Conservation (phyloP, 1,284 basidiomycete genomes). For the Apiotrichum siamense region DNA sequence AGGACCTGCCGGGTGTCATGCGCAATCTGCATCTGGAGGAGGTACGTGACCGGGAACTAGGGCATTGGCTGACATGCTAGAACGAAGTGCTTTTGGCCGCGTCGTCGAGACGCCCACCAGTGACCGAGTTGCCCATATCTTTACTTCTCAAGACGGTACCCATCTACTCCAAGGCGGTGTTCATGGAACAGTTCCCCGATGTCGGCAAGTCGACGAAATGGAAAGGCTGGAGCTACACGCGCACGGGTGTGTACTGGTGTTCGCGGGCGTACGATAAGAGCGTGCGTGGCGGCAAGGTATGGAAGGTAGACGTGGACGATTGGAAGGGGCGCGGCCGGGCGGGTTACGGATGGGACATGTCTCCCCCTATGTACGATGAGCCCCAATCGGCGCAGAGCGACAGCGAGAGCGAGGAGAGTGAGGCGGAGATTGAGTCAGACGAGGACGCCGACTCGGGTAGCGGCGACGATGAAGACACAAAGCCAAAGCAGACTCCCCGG, state of each 20-base stretch:
- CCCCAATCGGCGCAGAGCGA: slow-evolving; percentile 1
- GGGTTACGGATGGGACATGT: slow-evolving; percentile 29
- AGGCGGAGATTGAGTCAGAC: slow-evolving; percentile 11
- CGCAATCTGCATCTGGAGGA: slow-evolving; percentile 39
- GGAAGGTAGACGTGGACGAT: slow-evolving; percentile 40
- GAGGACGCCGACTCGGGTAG: slow-evolving; percentile 3
- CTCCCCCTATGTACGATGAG: slow-evolving; percentile 12
- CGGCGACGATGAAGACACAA: not conserved
- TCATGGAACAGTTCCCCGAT: slow-evolving; percentile 29
- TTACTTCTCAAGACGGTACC: slow-evolving; percentile 33
- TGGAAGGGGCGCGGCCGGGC: slow-evolving; percentile 35
- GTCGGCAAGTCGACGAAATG: slow-evolving; percentile 25
- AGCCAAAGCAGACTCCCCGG: slow-evolving; percentile 5
- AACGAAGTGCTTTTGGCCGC: slow-evolving; percentile 43
- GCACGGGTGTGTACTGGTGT: slow-evolving; percentile 42
- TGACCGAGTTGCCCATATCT: slow-evolving; percentile 30
- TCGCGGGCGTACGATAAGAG: slow-evolving; percentile 43
- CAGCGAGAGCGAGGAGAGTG: slow-evolving; percentile 17
- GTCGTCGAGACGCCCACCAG: slow-evolving; percentile 28
- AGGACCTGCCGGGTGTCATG: slow-evolving; percentile 45
- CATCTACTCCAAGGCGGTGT: slow-evolving; percentile 36
- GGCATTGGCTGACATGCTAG: slow-evolving; percentile 15
- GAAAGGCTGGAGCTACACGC: slow-evolving; percentile 34
- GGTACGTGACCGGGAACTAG: slow-evolving; percentile 27
- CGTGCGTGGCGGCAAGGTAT: slow-evolving; percentile 39